Evolutionary conservation across 257 asterid species (phyloP).

Genomic region (Scutellaria baicalensis): DNA sequence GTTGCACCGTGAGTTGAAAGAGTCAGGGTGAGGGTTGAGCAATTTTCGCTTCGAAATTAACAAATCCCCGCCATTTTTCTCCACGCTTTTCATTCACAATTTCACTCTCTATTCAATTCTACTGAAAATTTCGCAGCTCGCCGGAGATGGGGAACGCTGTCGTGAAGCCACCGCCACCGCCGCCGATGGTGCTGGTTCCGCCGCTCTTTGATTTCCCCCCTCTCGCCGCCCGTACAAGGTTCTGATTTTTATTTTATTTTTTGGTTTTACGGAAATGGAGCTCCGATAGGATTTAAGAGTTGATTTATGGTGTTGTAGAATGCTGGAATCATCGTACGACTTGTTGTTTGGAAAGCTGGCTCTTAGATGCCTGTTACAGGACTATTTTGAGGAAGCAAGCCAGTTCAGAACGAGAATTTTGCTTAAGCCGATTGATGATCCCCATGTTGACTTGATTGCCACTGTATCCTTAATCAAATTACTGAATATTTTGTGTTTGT

Average conservation of each 20-base stretch:
- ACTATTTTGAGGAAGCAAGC: conserved; percentile 67
- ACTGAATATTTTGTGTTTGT: not conserved
- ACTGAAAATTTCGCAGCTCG: not conserved
- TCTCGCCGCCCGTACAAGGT: conserved; percentile 90
- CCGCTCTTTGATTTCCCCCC: conserved; percentile 96
- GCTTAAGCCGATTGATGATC: conserved; percentile 92
- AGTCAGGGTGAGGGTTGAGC: conserved; percentile 30
- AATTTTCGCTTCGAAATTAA: conserved; percentile 25
- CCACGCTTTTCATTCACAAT: not conserved
- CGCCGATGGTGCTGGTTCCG: conserved; percentile 91
- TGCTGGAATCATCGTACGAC: conserved; percentile 85
- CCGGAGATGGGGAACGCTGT: conserved; percentile 57
- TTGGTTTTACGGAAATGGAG: not conserved
- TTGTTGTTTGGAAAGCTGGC: conserved; percentile 78
- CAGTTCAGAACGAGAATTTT: conserved; percentile 65
- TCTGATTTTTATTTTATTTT: not conserved
- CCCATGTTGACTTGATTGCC: conserved; percentile 90
- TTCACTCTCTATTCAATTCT: not conserved
- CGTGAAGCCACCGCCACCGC: conserved; percentile 61
- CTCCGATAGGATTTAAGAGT: not conserved
- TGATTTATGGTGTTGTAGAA: conserved; percentile 40
- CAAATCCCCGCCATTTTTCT: conserved; percentile 18
- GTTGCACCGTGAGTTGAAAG: conserved; percentile 19
- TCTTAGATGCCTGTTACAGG: conserved; percentile 70
- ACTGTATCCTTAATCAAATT: conserved; percentile 51